Percentiles rank a stretch among this genome's conserved stretches.
These are phyloP conservation scores for Bimuria novae-zelandiae DNA, from an alignment of 2,329 filamentous ascomycete genomes.

Conservation along the genomic window DNA sequence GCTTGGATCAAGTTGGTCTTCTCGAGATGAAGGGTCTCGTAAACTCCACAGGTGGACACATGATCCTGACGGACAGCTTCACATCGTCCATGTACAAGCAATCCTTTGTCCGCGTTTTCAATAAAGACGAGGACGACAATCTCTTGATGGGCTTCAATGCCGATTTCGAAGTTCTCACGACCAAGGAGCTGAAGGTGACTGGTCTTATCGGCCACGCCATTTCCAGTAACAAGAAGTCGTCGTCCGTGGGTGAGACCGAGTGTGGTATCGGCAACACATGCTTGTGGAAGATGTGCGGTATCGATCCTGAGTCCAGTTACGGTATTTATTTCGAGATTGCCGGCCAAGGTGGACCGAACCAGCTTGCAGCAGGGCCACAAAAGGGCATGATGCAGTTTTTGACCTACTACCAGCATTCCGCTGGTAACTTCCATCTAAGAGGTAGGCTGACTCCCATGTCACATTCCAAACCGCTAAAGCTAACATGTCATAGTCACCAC, in stretches of 20 bases:
- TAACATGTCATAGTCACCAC: conserved; percentile 70
- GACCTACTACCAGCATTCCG: conserved; percentile 98
- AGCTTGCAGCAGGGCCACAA: conserved; percentile 83
- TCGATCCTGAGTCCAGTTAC: conserved; percentile 91
- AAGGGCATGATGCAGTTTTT: conserved; percentile 98
- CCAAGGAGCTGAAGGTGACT: conserved; percentile 97
- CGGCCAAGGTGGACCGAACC: conserved; percentile 82
- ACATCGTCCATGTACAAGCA: conserved; percentile 99
- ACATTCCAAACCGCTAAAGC: conserved; percentile 1
- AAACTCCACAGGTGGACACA: conserved; percentile 95
- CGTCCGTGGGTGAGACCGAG: conserved; percentile 95
- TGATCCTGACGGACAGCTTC: conserved; percentile 98
- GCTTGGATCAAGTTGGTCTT: conserved; percentile 93
- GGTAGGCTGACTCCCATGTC: conserved; percentile 20
- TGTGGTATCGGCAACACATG: conserved; percentile 98
- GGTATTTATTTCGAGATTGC: conserved; percentile 98
- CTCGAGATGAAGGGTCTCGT: conserved; percentile 97
- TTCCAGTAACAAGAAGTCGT: conserved; percentile 97
- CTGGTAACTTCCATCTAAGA: conserved; percentile 91
- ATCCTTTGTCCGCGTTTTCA: conserved; percentile 94
- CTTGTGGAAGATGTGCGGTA: conserved; percentile 99
- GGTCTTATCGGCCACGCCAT: conserved; percentile 96
- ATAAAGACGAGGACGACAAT: conserved; percentile 94
- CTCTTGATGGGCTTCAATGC: conserved; percentile 98
- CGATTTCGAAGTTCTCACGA: conserved; percentile 91